Conservation (phyloP, 306 rosid genomes). For the Sophora flavescens region DNA sequence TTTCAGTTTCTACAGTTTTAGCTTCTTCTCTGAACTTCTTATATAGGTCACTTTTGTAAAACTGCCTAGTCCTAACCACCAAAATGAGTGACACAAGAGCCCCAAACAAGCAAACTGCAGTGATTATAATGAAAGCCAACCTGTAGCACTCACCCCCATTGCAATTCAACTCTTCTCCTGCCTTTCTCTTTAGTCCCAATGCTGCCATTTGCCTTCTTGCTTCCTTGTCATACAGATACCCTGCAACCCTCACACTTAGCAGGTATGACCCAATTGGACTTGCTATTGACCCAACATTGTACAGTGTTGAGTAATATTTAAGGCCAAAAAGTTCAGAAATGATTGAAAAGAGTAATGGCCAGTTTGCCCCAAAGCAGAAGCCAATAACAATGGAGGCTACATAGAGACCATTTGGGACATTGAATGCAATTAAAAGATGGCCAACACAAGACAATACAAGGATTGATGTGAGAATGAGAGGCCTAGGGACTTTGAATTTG, state of each 20-base stretch:
- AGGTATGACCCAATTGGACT: conserved; percentile 68
- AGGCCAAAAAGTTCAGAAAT: conserved; percentile 85
- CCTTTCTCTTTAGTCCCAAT: conserved; percentile 43
- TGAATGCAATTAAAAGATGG: conserved; percentile 62
- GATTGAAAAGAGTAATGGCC: conserved; percentile 80
- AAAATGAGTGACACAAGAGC: conserved; percentile 56
- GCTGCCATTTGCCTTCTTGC: conserved; percentile 46
- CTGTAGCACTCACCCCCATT: conserved; percentile 52
- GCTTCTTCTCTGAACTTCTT: conserved; percentile 56
- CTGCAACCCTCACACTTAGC: conserved; percentile 55
- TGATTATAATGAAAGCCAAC: conserved; percentile 57
- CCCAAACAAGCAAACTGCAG: conserved; percentile 54
- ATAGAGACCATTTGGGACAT: conserved; percentile 61
- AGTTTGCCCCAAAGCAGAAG: conserved; percentile 80
- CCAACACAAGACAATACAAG: conserved; percentile 55
- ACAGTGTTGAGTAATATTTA: conserved; percentile 74
- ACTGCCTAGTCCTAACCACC: conserved; percentile 58
- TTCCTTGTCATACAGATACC: conserved; percentile 57
- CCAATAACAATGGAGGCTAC: conserved; percentile 72
- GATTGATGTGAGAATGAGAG: conserved; percentile 54
- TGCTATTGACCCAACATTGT: conserved; percentile 76
- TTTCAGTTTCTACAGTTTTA: conserved; percentile 36
- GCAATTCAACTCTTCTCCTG: conserved; percentile 58
- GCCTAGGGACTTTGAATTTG: conserved; percentile 56
- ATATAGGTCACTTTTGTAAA: conserved; percentile 59